phyloP scores from a whole-genome alignment of 805 yeast genomes.

The Myxozyma melibiosi region DNA sequence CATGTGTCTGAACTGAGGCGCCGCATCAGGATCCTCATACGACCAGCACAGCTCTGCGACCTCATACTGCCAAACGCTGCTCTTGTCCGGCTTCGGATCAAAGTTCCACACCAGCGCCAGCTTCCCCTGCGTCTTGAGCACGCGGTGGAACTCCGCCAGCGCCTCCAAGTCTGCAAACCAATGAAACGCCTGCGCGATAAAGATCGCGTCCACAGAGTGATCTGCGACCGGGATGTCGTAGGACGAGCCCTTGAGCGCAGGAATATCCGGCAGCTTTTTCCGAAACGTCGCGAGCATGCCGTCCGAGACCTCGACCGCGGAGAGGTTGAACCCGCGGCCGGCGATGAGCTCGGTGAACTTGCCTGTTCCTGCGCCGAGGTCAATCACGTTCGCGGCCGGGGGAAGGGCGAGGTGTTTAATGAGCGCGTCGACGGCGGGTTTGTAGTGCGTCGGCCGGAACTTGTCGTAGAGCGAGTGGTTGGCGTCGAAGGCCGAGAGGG shows the following conservation, averaged over 20 bases:
- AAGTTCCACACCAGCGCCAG: constrained; percentile 64
- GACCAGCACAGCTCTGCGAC: constrained; percentile 44
- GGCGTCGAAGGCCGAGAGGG: constrained; percentile 53
- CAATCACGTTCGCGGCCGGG: constrained; percentile 41
- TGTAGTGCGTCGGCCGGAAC: constrained; percentile 55
- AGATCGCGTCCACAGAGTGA: constrained; percentile 51
- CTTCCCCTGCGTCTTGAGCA: constrained; percentile 53
- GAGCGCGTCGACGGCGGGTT: constrained; percentile 49
- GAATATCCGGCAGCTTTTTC: constrained; percentile 51
- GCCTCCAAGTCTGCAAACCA: constrained; percentile 62
- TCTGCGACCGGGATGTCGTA: constrained; percentile 52
- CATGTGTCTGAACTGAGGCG: constrained; percentile 60
- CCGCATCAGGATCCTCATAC: constrained; percentile 46
- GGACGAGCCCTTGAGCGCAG: constrained; percentile 47
- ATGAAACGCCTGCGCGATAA: constrained; percentile 65
- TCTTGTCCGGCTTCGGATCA: constrained; percentile 42
- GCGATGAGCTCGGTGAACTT: constrained; percentile 56
- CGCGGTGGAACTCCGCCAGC: constrained; percentile 53
- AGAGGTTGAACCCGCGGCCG: constrained; percentile 47
- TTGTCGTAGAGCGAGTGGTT: constrained; percentile 57
- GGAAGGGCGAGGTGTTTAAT: constrained; percentile 45
- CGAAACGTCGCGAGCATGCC: constrained; percentile 59
- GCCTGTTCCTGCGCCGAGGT: constrained; percentile 67
- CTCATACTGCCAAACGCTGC: constrained; percentile 46
- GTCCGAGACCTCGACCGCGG: constrained; percentile 57